Conservation (phyloP, 139 green algal genomes). For the Pleodorina starrii region DNA sequence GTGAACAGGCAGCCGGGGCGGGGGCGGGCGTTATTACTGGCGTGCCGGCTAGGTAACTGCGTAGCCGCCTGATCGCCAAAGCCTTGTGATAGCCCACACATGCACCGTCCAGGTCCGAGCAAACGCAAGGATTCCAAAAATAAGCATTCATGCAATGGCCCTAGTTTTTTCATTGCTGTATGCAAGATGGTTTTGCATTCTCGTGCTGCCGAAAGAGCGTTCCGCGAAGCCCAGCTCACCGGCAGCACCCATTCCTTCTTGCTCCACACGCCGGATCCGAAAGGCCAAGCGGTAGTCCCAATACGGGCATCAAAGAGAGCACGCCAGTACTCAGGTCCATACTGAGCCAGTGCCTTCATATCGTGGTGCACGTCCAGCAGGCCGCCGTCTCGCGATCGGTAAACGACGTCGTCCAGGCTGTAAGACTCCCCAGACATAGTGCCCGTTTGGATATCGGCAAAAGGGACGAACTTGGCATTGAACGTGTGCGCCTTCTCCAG, state of each 20-base stretch:
- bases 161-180: too few species aligned
- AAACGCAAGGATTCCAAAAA: too few species aligned
- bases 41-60: too few species aligned
- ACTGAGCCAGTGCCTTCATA: slow-evolving; percentile 90
- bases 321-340: slow-evolving; percentile 95
- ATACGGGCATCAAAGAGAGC: slow-evolving; percentile 93
- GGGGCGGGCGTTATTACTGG: too few species aligned
- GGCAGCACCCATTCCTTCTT: slow-evolving; percentile 99
- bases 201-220: too few species aligned
- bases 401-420: slow-evolving; percentile 95
- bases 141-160: too few species aligned
- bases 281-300: slow-evolving; percentile 95
- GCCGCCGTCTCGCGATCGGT: slow-evolving; percentile 86
- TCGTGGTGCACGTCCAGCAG: slow-evolving; percentile 98
- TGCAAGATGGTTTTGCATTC: too few species aligned
- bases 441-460: slow-evolving; percentile 75
- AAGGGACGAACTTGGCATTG: slow-evolving; percentile 95
- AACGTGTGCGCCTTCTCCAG: slow-evolving; percentile 71
- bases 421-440: slow-evolving; percentile 85
- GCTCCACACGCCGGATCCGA: slow-evolving; percentile 98
- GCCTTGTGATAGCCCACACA: too few species aligned
- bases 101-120: too few species aligned
- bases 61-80: too few species aligned
- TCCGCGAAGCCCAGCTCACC: slow-evolving; percentile 59
- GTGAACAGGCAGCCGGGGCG: too few species aligned